Evolutionary conservation across 345 rosid species (phyloP).

Genomic region (Lepidium aucheri): DNA sequence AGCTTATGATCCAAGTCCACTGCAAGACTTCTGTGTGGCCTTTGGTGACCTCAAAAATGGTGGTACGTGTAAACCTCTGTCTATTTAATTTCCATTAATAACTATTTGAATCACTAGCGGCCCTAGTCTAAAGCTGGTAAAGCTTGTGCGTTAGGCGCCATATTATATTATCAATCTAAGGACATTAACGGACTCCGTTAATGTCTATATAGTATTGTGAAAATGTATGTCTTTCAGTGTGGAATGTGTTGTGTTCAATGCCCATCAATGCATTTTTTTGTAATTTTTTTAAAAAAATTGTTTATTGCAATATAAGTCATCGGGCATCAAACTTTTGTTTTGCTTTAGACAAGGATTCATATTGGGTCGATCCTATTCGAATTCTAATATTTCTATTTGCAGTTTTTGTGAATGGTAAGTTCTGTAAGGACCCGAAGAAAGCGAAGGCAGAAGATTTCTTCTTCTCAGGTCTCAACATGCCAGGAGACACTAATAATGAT

Average conservation of each 20-base stretch:
- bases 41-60: conserved; percentile 21
- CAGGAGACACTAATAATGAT: conserved; percentile 19
- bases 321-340: too few relatives aligned
- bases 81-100: neutral
- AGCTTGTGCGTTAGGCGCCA: too few relatives aligned
- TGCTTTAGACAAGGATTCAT: neutral
- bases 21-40: conserved; percentile 34
- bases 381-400: neutral
- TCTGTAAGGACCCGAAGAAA: conserved; percentile 29
- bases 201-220: too few relatives aligned
- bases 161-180: too few relatives aligned
- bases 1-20: conserved; percentile 30
- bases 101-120: neutral
- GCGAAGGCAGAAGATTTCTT: conserved; percentile 27
- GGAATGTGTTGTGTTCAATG: too few relatives aligned
- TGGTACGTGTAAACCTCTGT: neutral
- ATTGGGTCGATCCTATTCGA: too few relatives aligned
- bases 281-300: too few relatives aligned
- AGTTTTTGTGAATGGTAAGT: conserved; percentile 34
- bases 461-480: conserved; percentile 18
- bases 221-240: too few relatives aligned
- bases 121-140: too few relatives aligned
- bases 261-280: too few relatives aligned
- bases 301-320: too few relatives aligned
- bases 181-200: too few relatives aligned